These are phyloP conservation scores for Pythium brachiatum DNA, from an alignment of 352 stramenopile species.

Conservation along the genomic window DNA sequence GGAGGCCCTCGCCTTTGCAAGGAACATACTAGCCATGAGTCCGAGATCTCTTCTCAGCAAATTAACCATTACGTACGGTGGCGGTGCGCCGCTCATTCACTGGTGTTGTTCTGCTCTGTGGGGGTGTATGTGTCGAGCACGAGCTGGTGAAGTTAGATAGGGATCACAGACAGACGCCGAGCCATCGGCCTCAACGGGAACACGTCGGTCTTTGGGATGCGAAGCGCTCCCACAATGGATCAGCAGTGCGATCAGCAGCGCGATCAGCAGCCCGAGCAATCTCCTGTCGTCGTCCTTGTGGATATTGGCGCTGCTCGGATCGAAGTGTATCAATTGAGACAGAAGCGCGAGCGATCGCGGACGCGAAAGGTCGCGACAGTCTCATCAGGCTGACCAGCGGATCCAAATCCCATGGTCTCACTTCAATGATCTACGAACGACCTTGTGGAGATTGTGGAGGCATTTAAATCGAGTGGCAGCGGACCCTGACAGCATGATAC, in stretches of 20 bases:
- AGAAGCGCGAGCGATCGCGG: neutral
- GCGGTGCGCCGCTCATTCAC: slow-evolving; percentile 18
- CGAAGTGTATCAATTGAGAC: slow-evolving; percentile 2
- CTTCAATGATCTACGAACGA: neutral
- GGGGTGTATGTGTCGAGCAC: neutral
- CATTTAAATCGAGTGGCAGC: too few relatives aligned
- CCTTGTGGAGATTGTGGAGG: too few relatives aligned
- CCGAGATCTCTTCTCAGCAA: neutral
- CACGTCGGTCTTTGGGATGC: neutral
- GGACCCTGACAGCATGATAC: too few relatives aligned
- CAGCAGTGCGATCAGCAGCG: too few relatives aligned
- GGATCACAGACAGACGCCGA: neutral
- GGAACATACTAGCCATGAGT: neutral
- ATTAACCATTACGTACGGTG: slow-evolving; percentile 13
- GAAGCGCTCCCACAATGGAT: too few relatives aligned
- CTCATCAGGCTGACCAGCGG: neutral
- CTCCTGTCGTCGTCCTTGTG: too few relatives aligned
- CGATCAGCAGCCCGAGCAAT: too few relatives aligned
- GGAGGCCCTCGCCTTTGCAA: slow-evolving; percentile 34
- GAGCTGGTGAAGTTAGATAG: neutral
- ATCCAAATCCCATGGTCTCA: neutral
- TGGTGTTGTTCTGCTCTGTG: neutral
- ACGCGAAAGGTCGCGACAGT: slow-evolving; percentile 3
- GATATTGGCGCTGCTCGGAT: neutral
- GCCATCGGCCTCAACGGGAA: neutral